A percentile compares a stretch with the other conserved stretches of the same genome.
These are phyloP conservation scores for Artemisia argyi DNA, from an alignment of 129 eudicot species.

Conservation along the genomic window DNA sequence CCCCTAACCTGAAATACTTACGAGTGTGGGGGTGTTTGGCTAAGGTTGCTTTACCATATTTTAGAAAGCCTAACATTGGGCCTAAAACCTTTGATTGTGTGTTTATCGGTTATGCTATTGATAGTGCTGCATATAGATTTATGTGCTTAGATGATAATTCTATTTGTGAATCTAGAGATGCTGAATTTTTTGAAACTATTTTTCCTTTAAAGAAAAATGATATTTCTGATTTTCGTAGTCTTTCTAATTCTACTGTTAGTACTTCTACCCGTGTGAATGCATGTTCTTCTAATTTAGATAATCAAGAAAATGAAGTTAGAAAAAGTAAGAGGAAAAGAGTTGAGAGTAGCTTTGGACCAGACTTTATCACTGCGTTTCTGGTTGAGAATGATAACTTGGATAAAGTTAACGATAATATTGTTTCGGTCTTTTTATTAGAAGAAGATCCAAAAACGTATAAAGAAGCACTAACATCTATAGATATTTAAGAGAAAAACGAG, in stretches of 20 bases:
- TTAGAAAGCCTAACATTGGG: background rate
- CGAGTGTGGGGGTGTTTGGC: background rate
- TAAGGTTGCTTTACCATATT: background rate
- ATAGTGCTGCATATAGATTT: background rate
- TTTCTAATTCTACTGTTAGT: background rate
- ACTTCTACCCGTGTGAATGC: no score
- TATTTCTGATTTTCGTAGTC: background rate
- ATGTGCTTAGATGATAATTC: background rate
- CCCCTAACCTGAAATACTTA: background rate
- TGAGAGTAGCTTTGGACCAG: no score
- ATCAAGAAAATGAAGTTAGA: no score
- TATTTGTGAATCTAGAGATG: background rate
- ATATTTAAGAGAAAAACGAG: no score
- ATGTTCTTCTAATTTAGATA: no score
- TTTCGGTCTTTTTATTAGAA: no score
- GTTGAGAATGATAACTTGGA: no score
- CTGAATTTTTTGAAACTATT: background rate
- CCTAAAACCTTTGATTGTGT: background rate
- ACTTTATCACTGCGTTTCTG: no score
- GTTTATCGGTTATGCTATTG: background rate
- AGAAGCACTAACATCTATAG: no score
- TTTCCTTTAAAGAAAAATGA: background rate
- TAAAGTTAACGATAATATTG: no score
- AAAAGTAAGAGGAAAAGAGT: no score
- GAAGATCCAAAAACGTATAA: no score